These are phyloP conservation scores for Didymella exigua DNA, from an alignment of 2,329 filamentous ascomycete genomes.

Conservation along the genomic window DNA sequence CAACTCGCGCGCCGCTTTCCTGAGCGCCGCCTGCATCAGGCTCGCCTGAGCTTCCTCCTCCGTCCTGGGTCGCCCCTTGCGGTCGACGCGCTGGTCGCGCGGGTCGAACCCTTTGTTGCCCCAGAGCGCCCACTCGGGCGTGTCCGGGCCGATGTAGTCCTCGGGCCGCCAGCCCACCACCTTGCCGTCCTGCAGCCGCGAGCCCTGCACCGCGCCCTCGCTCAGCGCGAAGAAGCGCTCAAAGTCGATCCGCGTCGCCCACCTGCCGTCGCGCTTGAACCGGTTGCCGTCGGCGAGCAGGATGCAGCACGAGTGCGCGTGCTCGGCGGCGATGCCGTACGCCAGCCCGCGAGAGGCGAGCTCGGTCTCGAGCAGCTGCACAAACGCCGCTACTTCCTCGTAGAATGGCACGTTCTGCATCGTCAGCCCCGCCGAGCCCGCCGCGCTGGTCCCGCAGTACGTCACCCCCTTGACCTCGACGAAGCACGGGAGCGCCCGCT, in stretches of 20 bases:
- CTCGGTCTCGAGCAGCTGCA: slow-evolving; percentile 72
- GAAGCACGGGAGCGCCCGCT: slow-evolving; percentile 85
- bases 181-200: slow-evolving; percentile 52
- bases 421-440: slow-evolving; percentile 82
- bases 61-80: slow-evolving; percentile 69
- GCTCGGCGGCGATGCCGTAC: slow-evolving; percentile 93
- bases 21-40: slow-evolving; percentile 2
- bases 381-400: slow-evolving; percentile 84
- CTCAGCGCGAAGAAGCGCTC: slow-evolving; percentile 83
- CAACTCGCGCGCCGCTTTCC: slow-evolving; percentile 20
- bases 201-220: slow-evolving; percentile 59
- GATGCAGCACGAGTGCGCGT: slow-evolving; percentile 92
- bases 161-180: slow-evolving; percentile 76
- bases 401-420: slow-evolving; percentile 99
- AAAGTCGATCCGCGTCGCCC: slow-evolving; percentile 94
- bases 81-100: slow-evolving; percentile 81
- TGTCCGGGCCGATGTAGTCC: slow-evolving; percentile 85
- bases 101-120: slow-evolving; percentile 95
- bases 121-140: slow-evolving; percentile 93
- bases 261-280: slow-evolving; percentile 77
- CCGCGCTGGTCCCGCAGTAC: slow-evolving; percentile 90
- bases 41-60: slow-evolving; percentile 17
- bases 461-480: slow-evolving; percentile 97
- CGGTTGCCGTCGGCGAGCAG: slow-evolving; percentile 76
- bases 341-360: slow-evolving; percentile 71